Percentiles rank a stretch among this genome's conserved stretches.
Conservation (phyloP, 306 rosid genomes). For the Acacia acuminata region DNA sequence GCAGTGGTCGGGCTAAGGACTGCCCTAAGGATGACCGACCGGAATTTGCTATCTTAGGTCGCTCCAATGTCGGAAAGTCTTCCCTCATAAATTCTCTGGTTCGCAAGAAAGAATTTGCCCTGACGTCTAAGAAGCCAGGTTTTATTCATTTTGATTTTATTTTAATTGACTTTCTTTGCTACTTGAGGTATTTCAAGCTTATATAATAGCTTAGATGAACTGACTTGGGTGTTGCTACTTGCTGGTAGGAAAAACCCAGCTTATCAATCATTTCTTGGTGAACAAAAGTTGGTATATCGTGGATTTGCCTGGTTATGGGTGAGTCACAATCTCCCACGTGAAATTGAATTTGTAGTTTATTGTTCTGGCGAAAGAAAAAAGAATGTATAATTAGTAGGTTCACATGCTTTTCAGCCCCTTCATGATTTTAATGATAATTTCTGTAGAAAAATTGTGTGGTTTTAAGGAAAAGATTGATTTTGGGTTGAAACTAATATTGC, state of each 20-base stretch:
- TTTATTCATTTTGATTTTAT: not conserved
- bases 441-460: not conserved
- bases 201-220: not conserved
- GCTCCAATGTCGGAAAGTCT: slow-evolving; percentile 93
- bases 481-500: not conserved
- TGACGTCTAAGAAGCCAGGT: slow-evolving; percentile 97
- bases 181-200: not conserved
- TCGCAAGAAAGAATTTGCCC: slow-evolving; percentile 87
- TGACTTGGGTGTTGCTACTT: not conserved
- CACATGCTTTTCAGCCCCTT: not conserved
- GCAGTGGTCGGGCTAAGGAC: slow-evolving; percentile 72
- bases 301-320: slow-evolving; percentile 98
- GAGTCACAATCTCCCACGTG: slow-evolving; percentile 7
- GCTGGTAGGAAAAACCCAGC: slow-evolving; percentile 85
- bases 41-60: slow-evolving; percentile 87
- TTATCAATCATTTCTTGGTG: slow-evolving; percentile 91
- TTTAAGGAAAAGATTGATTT: not conserved
- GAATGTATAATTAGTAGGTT: not conserved
- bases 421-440: not conserved
- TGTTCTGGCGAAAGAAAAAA: not conserved
- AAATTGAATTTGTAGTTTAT: not conserved
- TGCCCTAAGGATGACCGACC: slow-evolving; percentile 79
- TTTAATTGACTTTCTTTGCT: not conserved
- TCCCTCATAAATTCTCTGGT: slow-evolving; percentile 88
- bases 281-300: slow-evolving; percentile 91